Base-by-base conservation (phyloP, 768 basidiomycete species). In the Phylloporus rhodoxanthus region DNA sequence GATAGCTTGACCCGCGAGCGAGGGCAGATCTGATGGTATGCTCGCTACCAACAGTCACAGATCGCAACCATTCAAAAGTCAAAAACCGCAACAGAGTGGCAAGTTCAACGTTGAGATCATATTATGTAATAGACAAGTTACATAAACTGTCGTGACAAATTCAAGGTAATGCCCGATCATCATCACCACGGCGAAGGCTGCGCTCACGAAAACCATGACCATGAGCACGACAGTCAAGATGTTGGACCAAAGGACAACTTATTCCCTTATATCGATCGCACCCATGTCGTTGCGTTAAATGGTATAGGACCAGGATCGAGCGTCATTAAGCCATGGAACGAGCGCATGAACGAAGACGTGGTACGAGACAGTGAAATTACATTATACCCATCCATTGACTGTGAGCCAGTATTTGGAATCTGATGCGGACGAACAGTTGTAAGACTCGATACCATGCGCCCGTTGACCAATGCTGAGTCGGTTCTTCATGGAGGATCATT, bases 401-500 rank as follows among this genome's bases (percentile, higher is more conserved):
- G 29, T 29, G 45, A 48, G 36, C 20, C 29, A 96, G 92, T 88
- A 70, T 53, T 64, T 93, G 51, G 87, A 92, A 67, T 92, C 90
- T 15, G 93, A 96, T 55, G 86, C 87, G 29, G 93, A 95, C 67
- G 92, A 94, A 62, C 87, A 91, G 66, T 67, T 96, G 89, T 90
- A 66, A 58, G 75, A 53, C 42, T 25, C 25, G n/a, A 20, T 47
- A 17, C n/a, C 33, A 17, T 13, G 3, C 20, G 20, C 36, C 36
- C 30, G 3, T 14, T 15, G 32, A 45, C 34, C 4, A 20, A 10
- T 40, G 44, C 46, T 58, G 45, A 59, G 49, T 30, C 39, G 8
- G 15, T 19, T 19, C 33, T 49, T 34, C 23, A n/a, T 45, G 30
- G 56, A 91, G 89, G 58, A 90, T 91, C 56, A 68, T 92, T 45